Base-by-base conservation (phyloP, 176 grass and related monocot species). In the Olyra latifolia region DNA sequence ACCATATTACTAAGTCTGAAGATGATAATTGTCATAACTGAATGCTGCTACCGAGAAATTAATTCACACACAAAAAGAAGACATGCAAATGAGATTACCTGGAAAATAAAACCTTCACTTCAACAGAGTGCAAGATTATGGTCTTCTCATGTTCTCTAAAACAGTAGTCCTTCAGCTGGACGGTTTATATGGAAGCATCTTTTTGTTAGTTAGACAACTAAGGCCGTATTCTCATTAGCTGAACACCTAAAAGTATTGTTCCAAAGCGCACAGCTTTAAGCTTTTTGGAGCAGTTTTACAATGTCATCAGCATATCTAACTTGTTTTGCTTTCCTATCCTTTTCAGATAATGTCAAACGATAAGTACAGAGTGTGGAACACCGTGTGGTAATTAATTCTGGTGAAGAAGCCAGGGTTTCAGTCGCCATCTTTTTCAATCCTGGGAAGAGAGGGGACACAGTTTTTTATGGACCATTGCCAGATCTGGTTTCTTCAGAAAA, bases 271-370 rank as follows among this genome's bases (percentile, higher is more conserved):
- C 60, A 46, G 11, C 9, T 85, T 72, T 72, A 55, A 57, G 19
- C 17, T 75, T 15, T 23, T 0, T 27, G 1, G 9, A 54, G 2
- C 52, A 52, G 19, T 29, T 62, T 76, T 25, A 19, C 50, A 41
- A n/a, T 74, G 30, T 7, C 48, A 46, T 60, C 23, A 19, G n/a
- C 2, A 8, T 38, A 61, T 52, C 25, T 49, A 69, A 76, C 10
- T 43, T 85, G 0, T 32, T 40, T 75, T 58, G 29, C 43, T 43
- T 32, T 30, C 32, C 8, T 64, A 27, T 42, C 10, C 19, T 82
- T 62, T 73, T 76, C 82, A 94, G 91, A 90, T 97, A 24, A 90
- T 97, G 63, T 91, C 91, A 29, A 97, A 94, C 19, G 87, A 92
- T 41, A 79, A 88, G 68, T 92, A 92, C 53, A 90, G 55, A 97